Evolutionary conservation across 352 stramenopile genomes (phyloP).

Genomic region (Globisporangium camurandrum): DNA sequence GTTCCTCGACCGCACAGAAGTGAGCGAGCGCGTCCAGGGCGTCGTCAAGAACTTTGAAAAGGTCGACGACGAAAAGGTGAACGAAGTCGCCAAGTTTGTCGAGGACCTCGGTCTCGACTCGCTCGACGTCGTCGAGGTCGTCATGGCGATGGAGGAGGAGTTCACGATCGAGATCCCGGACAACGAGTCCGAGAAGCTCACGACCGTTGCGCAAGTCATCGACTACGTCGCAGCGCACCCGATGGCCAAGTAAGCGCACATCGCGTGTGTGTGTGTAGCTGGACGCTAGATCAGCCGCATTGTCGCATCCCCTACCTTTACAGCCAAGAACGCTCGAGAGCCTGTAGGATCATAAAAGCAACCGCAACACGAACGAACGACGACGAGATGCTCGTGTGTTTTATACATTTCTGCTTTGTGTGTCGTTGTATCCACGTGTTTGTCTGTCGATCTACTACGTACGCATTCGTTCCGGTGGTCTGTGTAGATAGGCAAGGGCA

Average conservation of each 20-base stretch:
- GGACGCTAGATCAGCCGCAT: no score
- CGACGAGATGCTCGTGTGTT: no score
- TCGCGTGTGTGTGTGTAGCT: background rate
- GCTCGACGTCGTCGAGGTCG: slow-evolving; percentile 93
- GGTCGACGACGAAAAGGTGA: slow-evolving; percentile 93
- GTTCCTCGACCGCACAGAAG: slow-evolving; percentile 89
- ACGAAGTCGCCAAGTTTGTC: slow-evolving; percentile 92
- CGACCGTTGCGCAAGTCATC: slow-evolving; percentile 94
- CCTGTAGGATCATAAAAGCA: slow-evolving; percentile 7
- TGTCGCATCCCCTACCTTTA: background rate
- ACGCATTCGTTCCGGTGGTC: no score
- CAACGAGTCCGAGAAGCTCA: slow-evolving; percentile 99
- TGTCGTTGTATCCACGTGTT: no score
- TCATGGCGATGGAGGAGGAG: slow-evolving; percentile 99
- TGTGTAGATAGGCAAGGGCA: no score
- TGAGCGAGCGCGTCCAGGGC: slow-evolving; percentile 94
- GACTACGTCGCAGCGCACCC: slow-evolving; percentile 98
- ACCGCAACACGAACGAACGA: background rate
- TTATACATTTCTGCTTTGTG: no score
- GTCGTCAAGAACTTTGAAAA: slow-evolving; percentile 99
- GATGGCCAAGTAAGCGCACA: slow-evolving; percentile 95
- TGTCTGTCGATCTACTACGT: no score
- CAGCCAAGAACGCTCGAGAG: no score
- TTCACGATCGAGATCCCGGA: slow-evolving; percentile 99
- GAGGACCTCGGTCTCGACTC: slow-evolving; percentile 98